phyloP scores from a whole-genome alignment of 768 basidiomycete genomes.

The Lyophyllum shimeji region DNA sequence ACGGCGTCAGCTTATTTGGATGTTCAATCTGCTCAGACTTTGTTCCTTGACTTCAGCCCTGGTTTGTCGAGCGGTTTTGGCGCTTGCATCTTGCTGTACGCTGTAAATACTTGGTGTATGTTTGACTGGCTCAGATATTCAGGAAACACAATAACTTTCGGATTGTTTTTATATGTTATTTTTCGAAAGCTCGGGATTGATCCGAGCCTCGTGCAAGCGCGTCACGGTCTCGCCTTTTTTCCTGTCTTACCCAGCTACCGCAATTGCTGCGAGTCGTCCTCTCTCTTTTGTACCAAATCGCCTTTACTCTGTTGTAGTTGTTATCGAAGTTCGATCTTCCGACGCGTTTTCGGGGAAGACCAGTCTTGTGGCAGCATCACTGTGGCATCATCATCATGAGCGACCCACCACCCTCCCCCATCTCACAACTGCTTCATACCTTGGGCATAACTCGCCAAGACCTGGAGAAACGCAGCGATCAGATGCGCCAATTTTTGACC shows the following conservation, averaged over 20 bases:
- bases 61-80: background rate
- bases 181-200: conserved; percentile 4
- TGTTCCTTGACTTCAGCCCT: conserved; percentile 16
- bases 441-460: conserved; percentile 80
- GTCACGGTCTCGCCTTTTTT: conserved; percentile 15
- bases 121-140: background rate
- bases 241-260: conserved; percentile 4
- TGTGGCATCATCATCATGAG: conserved; percentile 32
- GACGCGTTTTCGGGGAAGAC: background rate
- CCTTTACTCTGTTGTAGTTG: conserved; percentile 13
- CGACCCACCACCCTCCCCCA: conserved; percentile 56
- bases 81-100: background rate
- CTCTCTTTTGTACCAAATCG: conserved; percentile 9
- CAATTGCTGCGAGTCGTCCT: background rate
- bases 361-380: conserved; percentile 4
- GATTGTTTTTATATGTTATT: conserved; percentile 13
- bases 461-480: conserved; percentile 65
- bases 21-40: conserved; percentile 20
- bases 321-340: background rate
- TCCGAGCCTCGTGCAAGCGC: conserved; percentile 4
- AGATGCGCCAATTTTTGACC: conserved; percentile 80
- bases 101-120: background rate
- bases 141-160: background rate
- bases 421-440: conserved; percentile 67
- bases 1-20: background rate